phyloP scores from a whole-genome alignment of 352 stramenopile genomes.

The Thraustotheca clavata region DNA sequence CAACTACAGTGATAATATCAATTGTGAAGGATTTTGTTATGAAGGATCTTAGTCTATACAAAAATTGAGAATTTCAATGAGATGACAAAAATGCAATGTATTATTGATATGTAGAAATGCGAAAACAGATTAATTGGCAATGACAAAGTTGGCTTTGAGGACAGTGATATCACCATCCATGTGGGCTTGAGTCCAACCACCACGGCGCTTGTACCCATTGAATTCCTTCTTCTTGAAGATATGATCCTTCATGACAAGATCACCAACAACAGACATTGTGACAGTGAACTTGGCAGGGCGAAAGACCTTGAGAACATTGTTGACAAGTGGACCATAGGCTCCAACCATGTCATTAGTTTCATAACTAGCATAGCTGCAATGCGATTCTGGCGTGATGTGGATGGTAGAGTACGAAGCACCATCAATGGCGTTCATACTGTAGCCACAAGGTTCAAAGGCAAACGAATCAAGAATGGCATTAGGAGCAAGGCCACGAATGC shows the following conservation, averaged over 20 bases:
- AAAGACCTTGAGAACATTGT: slow-evolving; percentile 98
- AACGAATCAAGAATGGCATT: slow-evolving; percentile 94
- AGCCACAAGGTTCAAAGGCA: slow-evolving; percentile 98
- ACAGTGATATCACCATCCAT: slow-evolving; percentile 82
- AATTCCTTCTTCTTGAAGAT: slow-evolving; percentile 70
- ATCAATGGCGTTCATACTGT: slow-evolving; percentile 98
- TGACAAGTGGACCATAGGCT: slow-evolving; percentile 88
- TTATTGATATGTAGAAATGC: too few relatives aligned
- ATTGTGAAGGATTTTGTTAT: too few relatives aligned
- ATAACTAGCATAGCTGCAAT: slow-evolving; percentile 96
- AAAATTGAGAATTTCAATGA: too few relatives aligned
- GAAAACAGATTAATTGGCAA: slow-evolving; percentile 4
- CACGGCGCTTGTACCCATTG: slow-evolving; percentile 70
- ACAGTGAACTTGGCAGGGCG: slow-evolving; percentile 95
- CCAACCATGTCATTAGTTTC: slow-evolving; percentile 94
- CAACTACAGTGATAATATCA: too few relatives aligned
- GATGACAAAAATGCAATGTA: too few relatives aligned
- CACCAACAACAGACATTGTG: slow-evolving; percentile 93
- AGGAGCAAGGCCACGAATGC: slow-evolving; percentile 93
- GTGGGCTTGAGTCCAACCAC: slow-evolving; percentile 72
- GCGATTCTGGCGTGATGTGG: slow-evolving; percentile 96
- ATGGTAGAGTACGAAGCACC: slow-evolving; percentile 99
- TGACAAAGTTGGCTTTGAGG: slow-evolving; percentile 65
- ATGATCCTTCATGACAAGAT: slow-evolving; percentile 62
- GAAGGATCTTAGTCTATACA: too few relatives aligned